A percentile compares a stretch with the other conserved stretches of the same genome.
phyloP scores from a whole-genome alignment of 768 basidiomycete genomes.

The Boletus tomentosulus region DNA sequence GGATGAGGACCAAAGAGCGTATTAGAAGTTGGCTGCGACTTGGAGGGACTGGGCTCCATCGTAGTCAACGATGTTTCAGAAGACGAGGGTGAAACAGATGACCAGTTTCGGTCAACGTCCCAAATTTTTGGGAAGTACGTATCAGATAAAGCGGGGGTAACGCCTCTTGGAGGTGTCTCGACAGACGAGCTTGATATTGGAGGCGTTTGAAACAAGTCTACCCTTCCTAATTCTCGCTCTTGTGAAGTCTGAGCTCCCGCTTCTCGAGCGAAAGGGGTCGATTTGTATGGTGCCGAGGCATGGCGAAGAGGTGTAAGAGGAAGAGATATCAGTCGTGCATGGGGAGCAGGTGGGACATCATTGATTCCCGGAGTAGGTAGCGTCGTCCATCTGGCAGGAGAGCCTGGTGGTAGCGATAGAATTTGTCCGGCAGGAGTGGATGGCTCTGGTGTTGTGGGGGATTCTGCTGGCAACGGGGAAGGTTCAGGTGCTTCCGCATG shows the following conservation, averaged over 20 bases:
- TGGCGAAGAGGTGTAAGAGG: conserved; percentile 36
- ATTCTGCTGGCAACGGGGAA: conserved; percentile 5
- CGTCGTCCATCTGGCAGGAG: conserved; percentile 43
- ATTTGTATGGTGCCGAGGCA: conserved; percentile 14
- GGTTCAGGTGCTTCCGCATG: conserved; percentile 16
- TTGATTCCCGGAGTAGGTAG: conserved; percentile 58
- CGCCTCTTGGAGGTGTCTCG: conserved; percentile 72
- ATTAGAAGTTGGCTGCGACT: conserved; percentile 16
- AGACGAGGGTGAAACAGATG: conserved; percentile 35
- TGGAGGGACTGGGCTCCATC: conserved; percentile 14
- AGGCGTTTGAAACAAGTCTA: conserved; percentile 58
- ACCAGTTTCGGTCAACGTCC: conserved; percentile 53
- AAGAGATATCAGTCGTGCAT: conserved; percentile 44
- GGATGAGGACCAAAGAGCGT: conserved; percentile 57
- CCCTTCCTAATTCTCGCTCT: conserved; percentile 22
- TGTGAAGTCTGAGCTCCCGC: conserved; percentile 17
- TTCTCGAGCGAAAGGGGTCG: conserved; percentile 13
- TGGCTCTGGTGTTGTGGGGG: conserved; percentile 14
- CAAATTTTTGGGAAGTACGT: conserved; percentile 84
- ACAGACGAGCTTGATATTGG: conserved; percentile 77
- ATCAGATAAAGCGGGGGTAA: conserved; percentile 54
- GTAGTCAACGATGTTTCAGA: conserved; percentile 24
- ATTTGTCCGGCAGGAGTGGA: conserved; percentile 39
- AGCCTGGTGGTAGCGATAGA: conserved; percentile 28
- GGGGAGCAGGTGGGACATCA: conserved; percentile 63